Conservation (phyloP, 305 asterid species). For the Fraxinus greggii region DNA sequence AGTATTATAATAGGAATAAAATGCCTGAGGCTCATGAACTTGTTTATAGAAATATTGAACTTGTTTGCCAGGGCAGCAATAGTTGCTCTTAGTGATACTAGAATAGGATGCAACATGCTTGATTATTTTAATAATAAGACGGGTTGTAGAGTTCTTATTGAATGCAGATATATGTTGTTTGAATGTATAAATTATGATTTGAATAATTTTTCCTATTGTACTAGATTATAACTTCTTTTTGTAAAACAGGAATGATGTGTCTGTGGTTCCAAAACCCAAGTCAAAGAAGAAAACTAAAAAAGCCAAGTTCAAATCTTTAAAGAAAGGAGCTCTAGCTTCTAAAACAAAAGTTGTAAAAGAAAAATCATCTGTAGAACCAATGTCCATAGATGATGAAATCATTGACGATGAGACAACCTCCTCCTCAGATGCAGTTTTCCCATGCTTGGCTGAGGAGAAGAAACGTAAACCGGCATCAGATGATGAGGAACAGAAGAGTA, state of each 20-base stretch:
- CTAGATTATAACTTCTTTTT: slow-evolving; percentile 23
- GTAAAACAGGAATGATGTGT: slow-evolving; percentile 53
- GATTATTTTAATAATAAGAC: neutral
- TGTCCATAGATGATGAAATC: slow-evolving; percentile 65
- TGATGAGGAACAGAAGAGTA: slow-evolving; percentile 54
- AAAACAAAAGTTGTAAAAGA: slow-evolving; percentile 51
- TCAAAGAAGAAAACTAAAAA: slow-evolving; percentile 83
- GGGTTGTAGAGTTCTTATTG: neutral
- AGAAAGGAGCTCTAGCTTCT: slow-evolving; percentile 76
- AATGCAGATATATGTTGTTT: neutral
- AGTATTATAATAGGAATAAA: neutral
- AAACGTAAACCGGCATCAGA: slow-evolving; percentile 58
- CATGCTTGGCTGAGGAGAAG: slow-evolving; percentile 53
- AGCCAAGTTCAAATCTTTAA: slow-evolving; percentile 89
- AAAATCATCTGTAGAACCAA: slow-evolving; percentile 58
- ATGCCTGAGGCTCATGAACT: neutral
- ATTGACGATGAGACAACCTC: slow-evolving; percentile 53
- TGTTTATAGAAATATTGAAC: neutral
- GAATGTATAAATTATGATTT: neutral
- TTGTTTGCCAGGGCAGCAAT: neutral
- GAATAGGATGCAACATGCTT: slow-evolving; percentile 9
- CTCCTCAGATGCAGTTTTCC: slow-evolving; percentile 60
- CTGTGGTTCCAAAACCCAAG: slow-evolving; percentile 53
- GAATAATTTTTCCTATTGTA: slow-evolving; percentile 11
- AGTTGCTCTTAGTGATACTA: neutral